Conservation (phyloP, 306 rosid genomes). For the Acacia acuminata region DNA sequence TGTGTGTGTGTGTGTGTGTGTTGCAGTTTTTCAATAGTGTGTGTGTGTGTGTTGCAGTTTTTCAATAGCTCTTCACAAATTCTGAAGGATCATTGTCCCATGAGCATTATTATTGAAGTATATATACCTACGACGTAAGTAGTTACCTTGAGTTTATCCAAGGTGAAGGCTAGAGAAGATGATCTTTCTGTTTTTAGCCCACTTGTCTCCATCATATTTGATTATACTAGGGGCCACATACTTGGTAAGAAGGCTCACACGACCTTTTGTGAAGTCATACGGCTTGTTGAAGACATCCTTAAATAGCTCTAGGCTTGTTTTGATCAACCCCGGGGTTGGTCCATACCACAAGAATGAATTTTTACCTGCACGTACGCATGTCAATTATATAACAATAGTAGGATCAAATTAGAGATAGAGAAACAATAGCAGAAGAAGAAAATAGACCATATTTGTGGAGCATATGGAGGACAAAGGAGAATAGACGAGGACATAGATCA, state of each 20-base stretch:
- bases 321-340: slow-evolving; percentile 37
- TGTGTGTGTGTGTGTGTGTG: background rate
- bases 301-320: slow-evolving; percentile 38
- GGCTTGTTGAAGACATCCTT: slow-evolving; percentile 34
- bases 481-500: slow-evolving; percentile 40
- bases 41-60: background rate
- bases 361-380: slow-evolving; percentile 22
- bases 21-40: background rate
- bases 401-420: too few relatives aligned
- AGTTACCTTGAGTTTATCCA: slow-evolving; percentile 58
- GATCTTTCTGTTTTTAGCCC: slow-evolving; percentile 56
- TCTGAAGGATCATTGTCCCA: background rate
- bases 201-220: slow-evolving; percentile 40
- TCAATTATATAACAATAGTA: too few relatives aligned
- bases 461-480: slow-evolving; percentile 27
- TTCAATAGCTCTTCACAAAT: background rate
- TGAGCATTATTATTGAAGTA: background rate
- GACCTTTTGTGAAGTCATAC: slow-evolving; percentile 28
- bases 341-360: slow-evolving; percentile 39
- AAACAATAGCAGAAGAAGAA: background rate
- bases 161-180: slow-evolving; percentile 55
- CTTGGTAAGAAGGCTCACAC: background rate
- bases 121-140: background rate
- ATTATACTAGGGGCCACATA: slow-evolving; percentile 28
- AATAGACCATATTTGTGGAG: slow-evolving; percentile 38